phyloP scores from a whole-genome alignment of 2,329 filamentous ascomycete genomes.

The Simplicillium sp. region DNA sequence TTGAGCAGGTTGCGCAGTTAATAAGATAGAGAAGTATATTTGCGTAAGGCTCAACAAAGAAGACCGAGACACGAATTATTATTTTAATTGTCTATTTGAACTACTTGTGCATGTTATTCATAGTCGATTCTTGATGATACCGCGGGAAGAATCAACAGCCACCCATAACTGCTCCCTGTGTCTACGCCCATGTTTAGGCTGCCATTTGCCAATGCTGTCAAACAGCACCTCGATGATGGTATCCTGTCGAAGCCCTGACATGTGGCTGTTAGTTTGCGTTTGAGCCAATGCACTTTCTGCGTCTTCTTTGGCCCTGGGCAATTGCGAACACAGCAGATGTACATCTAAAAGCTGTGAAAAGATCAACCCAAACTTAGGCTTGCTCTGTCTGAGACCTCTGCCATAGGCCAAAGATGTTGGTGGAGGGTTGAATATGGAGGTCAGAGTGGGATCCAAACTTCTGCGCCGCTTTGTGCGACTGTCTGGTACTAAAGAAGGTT shows the following conservation, averaged over 20 bases:
- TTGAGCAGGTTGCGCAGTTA: no score
- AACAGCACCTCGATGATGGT: neutral
- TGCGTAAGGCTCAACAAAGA: no score
- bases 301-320: no score
- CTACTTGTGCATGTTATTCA: no score
- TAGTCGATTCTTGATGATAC: no score
- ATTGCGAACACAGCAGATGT: slow-evolving; percentile 35
- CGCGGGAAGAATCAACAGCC: slow-evolving; percentile 10
- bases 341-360: slow-evolving; percentile 46
- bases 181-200: slow-evolving; percentile 2
- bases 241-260: no score
- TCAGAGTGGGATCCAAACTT: neutral
- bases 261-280: no score
- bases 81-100: no score
- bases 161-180: slow-evolving; percentile 46
- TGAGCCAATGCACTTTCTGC: no score
- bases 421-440: neutral
- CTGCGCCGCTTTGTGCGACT: neutral
- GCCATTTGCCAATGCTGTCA: slow-evolving; percentile 17
- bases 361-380: slow-evolving; percentile 42
- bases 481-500: neutral
- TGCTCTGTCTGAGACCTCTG: slow-evolving; percentile 20
- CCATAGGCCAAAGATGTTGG: neutral
- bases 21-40: no score
- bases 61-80: no score